Base-by-base conservation (phyloP, 2,329 filamentous ascomycete genomes). In the Anisogramma anomala region DNA sequence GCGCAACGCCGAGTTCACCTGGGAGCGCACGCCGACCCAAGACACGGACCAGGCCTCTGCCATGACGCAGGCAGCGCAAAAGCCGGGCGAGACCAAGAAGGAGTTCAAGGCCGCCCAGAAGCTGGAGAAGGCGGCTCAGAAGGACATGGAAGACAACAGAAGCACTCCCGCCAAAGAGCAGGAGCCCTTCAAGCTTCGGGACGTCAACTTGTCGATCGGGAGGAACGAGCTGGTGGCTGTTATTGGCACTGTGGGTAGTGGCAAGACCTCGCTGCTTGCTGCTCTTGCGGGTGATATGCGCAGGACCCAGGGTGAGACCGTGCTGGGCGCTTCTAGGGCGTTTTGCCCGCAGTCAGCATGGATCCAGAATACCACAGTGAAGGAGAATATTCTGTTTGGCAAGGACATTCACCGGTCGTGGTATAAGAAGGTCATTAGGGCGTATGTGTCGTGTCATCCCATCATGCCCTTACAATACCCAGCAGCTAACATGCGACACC, bases 261-360 rank as follows among this genome's bases (percentile, higher is more conserved):
- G 89, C 5, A 96, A 98, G 64, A 91, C 74, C 37, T 95, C 88
- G 0, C 64, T 98, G 1, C 74, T 98, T 3, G 83, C 86, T 25
- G 87, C 89, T 0, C 65, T 98, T 33, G 89, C 88, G 1, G 89
- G 91, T 18, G 89, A 96, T 49, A 96, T 96, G 89, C 78, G 87
- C 33, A 82, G 81, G 58, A 93, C 84, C 0, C 65, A 63, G 3
- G 87, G 87, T 9, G 71, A 81, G 27, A 72, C 93, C 5, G 72
- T 76, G 0, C 72, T 91, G 51, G 84, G 88, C 30, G 85, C 85
- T 0, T 80, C 78, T 3, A 72, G 88, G 47, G 85, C 89, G 0
- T 95, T 94, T 53, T 96, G 91, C 50, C 89, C 89, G 0, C 89
- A 98, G 57, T 94, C 94, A 55, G 85, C 91, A 0, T 98, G 91